Evolutionary conservation across 2,329 filamentous ascomycete species (phyloP).

Genomic region (Fusarium compactum): DNA sequence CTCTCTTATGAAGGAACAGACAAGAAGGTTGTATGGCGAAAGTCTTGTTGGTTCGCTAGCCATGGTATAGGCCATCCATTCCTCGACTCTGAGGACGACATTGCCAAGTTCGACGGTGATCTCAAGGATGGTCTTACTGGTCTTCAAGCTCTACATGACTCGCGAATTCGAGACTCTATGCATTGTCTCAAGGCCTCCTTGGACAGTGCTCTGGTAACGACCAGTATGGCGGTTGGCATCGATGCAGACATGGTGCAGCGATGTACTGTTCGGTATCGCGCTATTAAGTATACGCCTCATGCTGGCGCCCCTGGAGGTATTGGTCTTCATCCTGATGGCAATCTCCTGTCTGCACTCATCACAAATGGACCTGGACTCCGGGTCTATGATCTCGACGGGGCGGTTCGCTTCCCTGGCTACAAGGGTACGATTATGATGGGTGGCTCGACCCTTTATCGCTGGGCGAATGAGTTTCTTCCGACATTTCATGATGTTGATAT

Average conservation of each 20-base stretch:
- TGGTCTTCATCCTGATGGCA: slow-evolving; percentile 11
- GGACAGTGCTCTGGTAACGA: slow-evolving; percentile 2
- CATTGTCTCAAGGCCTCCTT: slow-evolving; percentile 6
- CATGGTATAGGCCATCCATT: slow-evolving; percentile 20
- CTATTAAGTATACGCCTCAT: slow-evolving; percentile 15
- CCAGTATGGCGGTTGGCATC: slow-evolving; percentile 11
- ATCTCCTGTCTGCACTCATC: slow-evolving; percentile 5
- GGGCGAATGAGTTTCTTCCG: slow-evolving; percentile 11
- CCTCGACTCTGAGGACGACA: slow-evolving; percentile 2
- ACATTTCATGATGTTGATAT: slow-evolving; percentile 14
- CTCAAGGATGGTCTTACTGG: slow-evolving; percentile 17
- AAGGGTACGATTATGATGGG: slow-evolving; percentile 20
- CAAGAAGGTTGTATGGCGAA: slow-evolving; percentile 24
- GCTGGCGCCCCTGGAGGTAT: slow-evolving; percentile 5
- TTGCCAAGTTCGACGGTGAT: slow-evolving; percentile 23
- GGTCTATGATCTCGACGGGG: slow-evolving; percentile 1
- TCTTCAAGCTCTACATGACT: not conserved
- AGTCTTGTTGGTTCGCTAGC: slow-evolving; percentile 27
- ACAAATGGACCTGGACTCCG: slow-evolving; percentile 9
- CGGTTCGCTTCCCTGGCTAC: not conserved
- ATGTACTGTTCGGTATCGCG: slow-evolving; percentile 14
- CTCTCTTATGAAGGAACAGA: slow-evolving; percentile 26
- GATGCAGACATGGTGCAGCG: not conserved
- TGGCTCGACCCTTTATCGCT: slow-evolving; percentile 18
- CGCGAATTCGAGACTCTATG: not conserved